phyloP scores from a whole-genome alignment of 306 rosid genomes.

The Leucaena leucocephala region DNA sequence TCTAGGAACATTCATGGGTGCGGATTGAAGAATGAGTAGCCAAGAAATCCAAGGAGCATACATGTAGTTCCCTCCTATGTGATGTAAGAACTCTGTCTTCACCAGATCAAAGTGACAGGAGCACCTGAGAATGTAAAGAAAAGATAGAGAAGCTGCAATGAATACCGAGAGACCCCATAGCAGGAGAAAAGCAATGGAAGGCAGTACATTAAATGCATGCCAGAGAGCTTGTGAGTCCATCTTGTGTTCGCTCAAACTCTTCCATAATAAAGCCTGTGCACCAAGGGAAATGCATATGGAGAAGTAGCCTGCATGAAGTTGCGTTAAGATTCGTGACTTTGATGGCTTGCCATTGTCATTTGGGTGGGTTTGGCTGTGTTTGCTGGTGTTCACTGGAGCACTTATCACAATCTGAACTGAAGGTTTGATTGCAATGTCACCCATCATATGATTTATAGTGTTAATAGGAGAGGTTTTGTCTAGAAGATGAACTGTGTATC shows the following conservation, averaged over 20 bases:
- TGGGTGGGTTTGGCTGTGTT: neutral
- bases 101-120: conserved; percentile 46
- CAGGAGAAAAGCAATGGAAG: conserved; percentile 40
- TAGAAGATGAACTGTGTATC: neutral
- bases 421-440: conserved; percentile 19
- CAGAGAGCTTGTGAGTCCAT: conserved; percentile 34
- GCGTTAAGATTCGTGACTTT: conserved; percentile 35
- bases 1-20: conserved; percentile 39
- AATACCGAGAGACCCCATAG: conserved; percentile 50
- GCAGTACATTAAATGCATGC: conserved; percentile 38
- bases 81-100: conserved; percentile 51
- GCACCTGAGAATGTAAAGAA: conserved; percentile 49
- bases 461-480: neutral
- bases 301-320: conserved; percentile 54
- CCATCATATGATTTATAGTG: conserved; percentile 20
- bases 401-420: conserved; percentile 30
- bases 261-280: conserved; percentile 60
- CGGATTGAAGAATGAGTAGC: conserved; percentile 60
- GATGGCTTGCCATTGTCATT: conserved; percentile 26
- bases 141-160: conserved; percentile 37
- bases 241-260: conserved; percentile 46
- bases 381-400: conserved; percentile 27
- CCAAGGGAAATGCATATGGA: conserved; percentile 51
- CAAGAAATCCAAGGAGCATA: conserved; percentile 63
- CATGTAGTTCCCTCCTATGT: conserved; percentile 48